These are phyloP conservation scores for Amaranthus tricolor DNA, from an alignment of 179 eudicot genomes.

Conservation along the genomic window DNA sequence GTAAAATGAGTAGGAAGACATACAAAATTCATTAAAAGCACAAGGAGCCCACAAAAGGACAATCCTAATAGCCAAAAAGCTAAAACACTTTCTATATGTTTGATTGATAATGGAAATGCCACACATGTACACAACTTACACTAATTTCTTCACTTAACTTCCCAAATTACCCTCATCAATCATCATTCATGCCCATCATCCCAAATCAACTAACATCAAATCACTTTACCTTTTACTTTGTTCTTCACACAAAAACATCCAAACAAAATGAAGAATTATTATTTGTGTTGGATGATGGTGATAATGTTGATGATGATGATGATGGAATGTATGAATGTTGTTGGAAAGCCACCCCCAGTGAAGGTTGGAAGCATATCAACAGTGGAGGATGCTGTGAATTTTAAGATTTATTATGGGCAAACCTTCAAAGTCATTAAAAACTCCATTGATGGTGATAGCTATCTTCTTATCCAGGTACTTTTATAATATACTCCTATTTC, in stretches of 20 bases:
- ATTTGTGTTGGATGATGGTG: slow-evolving; percentile 6
- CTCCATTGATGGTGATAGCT: slow-evolving; percentile 65
- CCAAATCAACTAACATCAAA: background rate
- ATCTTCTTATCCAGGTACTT: slow-evolving; percentile 79
- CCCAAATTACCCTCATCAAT: slow-evolving; percentile 1
- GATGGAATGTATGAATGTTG: slow-evolving; percentile 9
- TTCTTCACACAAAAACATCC: background rate
- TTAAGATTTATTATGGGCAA: slow-evolving; percentile 80
- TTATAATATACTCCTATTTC: too few species aligned
- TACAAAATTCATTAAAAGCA: background rate
- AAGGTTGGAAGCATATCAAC: slow-evolving; percentile 51
- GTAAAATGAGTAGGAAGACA: background rate
- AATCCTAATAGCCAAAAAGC: slow-evolving; percentile 26
- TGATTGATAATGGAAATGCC: slow-evolving; percentile 3
- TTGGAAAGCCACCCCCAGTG: slow-evolving; percentile 13
- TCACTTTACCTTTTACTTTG: slow-evolving; percentile 9
- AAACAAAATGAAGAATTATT: background rate
- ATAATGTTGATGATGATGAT: slow-evolving; percentile 1
- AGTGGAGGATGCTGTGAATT: slow-evolving; percentile 62
- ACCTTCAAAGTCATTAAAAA: slow-evolving; percentile 89
- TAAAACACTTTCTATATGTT: slow-evolving; percentile 22
- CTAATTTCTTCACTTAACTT: background rate
- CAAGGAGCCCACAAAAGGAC: slow-evolving; percentile 15
- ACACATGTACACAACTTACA: slow-evolving; percentile 31
- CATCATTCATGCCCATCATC: slow-evolving; percentile 8